Conservation (phyloP, 495 filamentous ascomycete genomes). For the Hapsidospora chrysogenum region DNA sequence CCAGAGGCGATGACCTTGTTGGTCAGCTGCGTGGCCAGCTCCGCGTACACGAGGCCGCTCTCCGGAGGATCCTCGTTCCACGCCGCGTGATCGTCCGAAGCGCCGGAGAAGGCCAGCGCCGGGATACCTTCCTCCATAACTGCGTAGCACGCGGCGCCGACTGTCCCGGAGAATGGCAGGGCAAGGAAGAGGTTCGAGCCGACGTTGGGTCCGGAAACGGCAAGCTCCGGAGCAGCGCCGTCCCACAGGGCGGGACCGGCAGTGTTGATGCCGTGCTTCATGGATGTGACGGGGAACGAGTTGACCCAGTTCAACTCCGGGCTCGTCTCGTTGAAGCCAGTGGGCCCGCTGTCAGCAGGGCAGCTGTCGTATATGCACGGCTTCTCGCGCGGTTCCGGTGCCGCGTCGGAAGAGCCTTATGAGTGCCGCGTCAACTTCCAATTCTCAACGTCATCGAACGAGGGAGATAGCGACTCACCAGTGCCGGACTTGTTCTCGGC, state of each 20-base stretch:
- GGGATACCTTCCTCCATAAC: slow-evolving; percentile 35
- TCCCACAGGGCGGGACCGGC: slow-evolving; percentile 33
- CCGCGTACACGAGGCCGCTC: slow-evolving; percentile 41
- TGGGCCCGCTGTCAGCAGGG: slow-evolving; percentile 32
- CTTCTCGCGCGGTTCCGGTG: slow-evolving; percentile 22
- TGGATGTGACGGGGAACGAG: slow-evolving; percentile 47
- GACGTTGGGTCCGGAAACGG: slow-evolving; percentile 48
- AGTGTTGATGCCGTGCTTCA: slow-evolving; percentile 43
- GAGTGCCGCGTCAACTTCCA: background rate
- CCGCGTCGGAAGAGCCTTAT: slow-evolving; percentile 34
- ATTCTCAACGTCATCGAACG: background rate
- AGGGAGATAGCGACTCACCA: slow-evolving; percentile 18
- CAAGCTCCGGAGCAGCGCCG: slow-evolving; percentile 34
- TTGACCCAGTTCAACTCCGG: slow-evolving; percentile 53
- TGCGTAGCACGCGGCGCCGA: slow-evolving; percentile 42
- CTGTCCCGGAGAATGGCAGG: slow-evolving; percentile 43
- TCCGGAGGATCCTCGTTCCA: slow-evolving; percentile 30
- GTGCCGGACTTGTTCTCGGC: slow-evolving; percentile 48
- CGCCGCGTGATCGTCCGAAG: slow-evolving; percentile 27
- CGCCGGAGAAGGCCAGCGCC: slow-evolving; percentile 46
- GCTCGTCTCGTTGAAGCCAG: slow-evolving; percentile 36
- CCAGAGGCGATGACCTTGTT: slow-evolving; percentile 32
- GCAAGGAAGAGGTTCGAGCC: slow-evolving; percentile 38
- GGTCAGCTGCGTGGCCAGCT: slow-evolving; percentile 39
- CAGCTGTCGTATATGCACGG: slow-evolving; percentile 44